phyloP scores from a whole-genome alignment of 257 asterid species.

The Plantago major region DNA sequence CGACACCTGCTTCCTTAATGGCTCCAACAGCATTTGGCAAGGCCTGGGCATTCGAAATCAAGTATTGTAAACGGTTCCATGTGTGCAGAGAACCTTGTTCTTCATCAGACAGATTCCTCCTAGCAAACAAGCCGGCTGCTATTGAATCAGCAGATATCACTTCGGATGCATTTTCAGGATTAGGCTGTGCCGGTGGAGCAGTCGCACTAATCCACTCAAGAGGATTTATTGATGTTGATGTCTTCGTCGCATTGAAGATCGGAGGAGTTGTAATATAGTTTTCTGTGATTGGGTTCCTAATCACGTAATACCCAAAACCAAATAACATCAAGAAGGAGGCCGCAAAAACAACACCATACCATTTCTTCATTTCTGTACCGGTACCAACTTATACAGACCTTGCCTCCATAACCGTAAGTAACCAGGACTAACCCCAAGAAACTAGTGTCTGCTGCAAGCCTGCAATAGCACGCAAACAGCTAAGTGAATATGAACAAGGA shows the following conservation, averaged over 20 bases:
- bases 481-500: neutral
- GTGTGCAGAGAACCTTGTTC: slow-evolving; percentile 62
- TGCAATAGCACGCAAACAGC: slow-evolving; percentile 31
- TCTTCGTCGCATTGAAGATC: slow-evolving; percentile 39
- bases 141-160: slow-evolving; percentile 51
- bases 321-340: slow-evolving; percentile 63
- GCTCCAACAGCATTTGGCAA: slow-evolving; percentile 88
- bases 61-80: slow-evolving; percentile 61
- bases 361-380: slow-evolving; percentile 74
- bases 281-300: slow-evolving; percentile 59
- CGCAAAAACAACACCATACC: slow-evolving; percentile 60
- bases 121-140: slow-evolving; percentile 42
- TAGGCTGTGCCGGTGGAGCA: slow-evolving; percentile 47
- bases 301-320: slow-evolving; percentile 53
- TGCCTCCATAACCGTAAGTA: slow-evolving; percentile 17
- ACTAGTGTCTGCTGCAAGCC: slow-evolving; percentile 21
- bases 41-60: slow-evolving; percentile 54
- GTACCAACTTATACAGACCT: slow-evolving; percentile 27
- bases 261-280: slow-evolving; percentile 41
- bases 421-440: slow-evolving; percentile 19
- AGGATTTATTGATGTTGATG: slow-evolving; percentile 33
- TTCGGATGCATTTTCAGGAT: slow-evolving; percentile 45
- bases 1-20: slow-evolving; percentile 70
- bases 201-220: slow-evolving; percentile 72
- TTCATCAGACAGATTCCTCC: slow-evolving; percentile 48